phyloP scores from a whole-genome alignment of 345 rosid species.

The Eucalyptus curtisii region DNA sequence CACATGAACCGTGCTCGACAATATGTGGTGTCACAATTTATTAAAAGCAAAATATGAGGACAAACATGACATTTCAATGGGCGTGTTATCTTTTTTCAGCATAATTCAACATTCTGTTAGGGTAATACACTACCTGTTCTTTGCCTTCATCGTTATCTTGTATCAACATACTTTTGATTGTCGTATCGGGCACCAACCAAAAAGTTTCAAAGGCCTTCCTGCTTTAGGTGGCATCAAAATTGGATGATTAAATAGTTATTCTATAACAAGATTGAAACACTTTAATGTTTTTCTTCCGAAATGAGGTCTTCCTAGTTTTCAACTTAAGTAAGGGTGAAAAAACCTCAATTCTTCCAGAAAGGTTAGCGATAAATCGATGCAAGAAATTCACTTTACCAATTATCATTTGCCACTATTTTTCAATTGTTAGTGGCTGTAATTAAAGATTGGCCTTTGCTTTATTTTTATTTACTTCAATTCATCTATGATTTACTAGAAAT shows the following conservation, averaged over 20 bases:
- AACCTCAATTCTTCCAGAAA: neutral
- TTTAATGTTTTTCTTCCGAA: neutral
- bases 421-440: neutral
- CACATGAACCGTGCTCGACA: neutral
- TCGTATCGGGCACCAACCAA: neutral
- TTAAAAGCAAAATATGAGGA: neutral
- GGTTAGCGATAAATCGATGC: neutral
- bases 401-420: neutral
- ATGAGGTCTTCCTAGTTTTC: neutral
- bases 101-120: neutral
- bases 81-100: neutral
- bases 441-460: neutral
- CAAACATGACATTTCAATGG: neutral
- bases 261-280: neutral
- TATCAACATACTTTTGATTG: neutral
- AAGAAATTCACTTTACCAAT: neutral
- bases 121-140: neutral
- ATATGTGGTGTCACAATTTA: neutral
- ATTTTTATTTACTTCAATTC: neutral
- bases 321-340: neutral
- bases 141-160: neutral
- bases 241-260: neutral
- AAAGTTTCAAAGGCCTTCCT: neutral
- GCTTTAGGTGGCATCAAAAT: neutral
- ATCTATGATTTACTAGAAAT: neutral